Evolutionary conservation across 1,139 yeast genomes (phyloP).

Genomic region (Yamadazyma epiphylla): DNA sequence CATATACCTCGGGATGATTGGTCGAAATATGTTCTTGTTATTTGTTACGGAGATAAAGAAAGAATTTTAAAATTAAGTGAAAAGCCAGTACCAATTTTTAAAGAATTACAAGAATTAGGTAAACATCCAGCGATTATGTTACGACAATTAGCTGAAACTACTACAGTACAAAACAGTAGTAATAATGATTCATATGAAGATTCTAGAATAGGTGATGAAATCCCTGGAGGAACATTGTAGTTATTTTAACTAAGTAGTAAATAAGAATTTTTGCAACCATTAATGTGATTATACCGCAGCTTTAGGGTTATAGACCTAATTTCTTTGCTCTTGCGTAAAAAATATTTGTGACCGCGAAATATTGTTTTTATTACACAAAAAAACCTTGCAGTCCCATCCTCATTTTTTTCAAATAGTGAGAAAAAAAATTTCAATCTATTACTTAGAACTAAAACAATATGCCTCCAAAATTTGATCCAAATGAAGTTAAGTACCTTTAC

Average conservation of each 20-base stretch:
- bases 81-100: slow-evolving; percentile 84
- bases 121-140: slow-evolving; percentile 92
- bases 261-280: no score
- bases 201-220: slow-evolving; percentile 43
- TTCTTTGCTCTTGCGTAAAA: no score
- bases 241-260: not conserved
- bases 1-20: slow-evolving; percentile 77
- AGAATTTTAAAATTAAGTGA: slow-evolving; percentile 80
- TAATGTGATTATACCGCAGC: no score
- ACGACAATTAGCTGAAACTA: slow-evolving; percentile 61
- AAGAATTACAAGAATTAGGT: slow-evolving; percentile 83
- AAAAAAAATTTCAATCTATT: slow-evolving; percentile 13
- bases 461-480: slow-evolving; percentile 99
- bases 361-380: no score
- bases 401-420: not conserved
- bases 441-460: slow-evolving; percentile 33
- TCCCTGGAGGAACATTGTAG: slow-evolving; percentile 54
- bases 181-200: slow-evolving; percentile 35
- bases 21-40: slow-evolving; percentile 84
- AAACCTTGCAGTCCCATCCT: no score
- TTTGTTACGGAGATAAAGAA: slow-evolving; percentile 90
- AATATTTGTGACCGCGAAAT: no score
- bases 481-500: slow-evolving; percentile 97
- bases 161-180: slow-evolving; percentile 26
- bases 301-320: no score